These are phyloP conservation scores for Ceratopteris richardii DNA, from an alignment of 75 land plant genomes.

Conservation along the genomic window DNA sequence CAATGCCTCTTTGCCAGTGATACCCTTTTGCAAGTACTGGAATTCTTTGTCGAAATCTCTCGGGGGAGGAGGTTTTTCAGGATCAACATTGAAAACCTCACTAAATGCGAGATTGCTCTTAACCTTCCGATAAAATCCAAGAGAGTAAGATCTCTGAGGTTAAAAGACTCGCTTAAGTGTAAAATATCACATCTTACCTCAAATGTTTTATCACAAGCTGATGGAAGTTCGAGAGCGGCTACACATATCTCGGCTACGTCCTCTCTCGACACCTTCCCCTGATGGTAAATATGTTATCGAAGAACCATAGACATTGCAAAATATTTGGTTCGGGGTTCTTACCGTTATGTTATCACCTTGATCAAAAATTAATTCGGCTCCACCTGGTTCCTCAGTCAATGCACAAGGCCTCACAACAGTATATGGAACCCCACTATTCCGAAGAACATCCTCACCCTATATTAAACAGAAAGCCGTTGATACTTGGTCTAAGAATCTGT, in stretches of 20 bases:
- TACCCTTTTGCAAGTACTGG: slow-evolving; percentile 57
- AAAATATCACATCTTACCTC: slow-evolving; percentile 43
- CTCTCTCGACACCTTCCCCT: slow-evolving; percentile 98
- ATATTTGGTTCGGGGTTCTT: neutral
- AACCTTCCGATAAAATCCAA: slow-evolving; percentile 41
- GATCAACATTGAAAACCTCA: slow-evolving; percentile 77
- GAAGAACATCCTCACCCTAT: slow-evolving; percentile 85
- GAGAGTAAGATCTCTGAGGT: no score
- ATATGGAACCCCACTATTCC: slow-evolving; percentile 93
- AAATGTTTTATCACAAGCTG: slow-evolving; percentile 84
- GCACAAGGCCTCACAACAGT: slow-evolving; percentile 96
- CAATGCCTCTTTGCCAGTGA: slow-evolving; percentile 87
- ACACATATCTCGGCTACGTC: slow-evolving; percentile 86
- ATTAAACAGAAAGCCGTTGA: neutral
- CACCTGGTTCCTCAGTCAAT: slow-evolving; percentile 97
- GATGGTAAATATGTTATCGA: slow-evolving; percentile 5
- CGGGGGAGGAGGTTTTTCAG: slow-evolving; percentile 78
- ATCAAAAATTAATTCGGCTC: slow-evolving; percentile 94
- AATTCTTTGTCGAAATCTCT: slow-evolving; percentile 66
- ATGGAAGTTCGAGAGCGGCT: slow-evolving; percentile 80
- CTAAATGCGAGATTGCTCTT: slow-evolving; percentile 89
- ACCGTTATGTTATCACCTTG: slow-evolving; percentile 99
- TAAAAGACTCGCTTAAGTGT: no score
- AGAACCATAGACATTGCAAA: neutral
- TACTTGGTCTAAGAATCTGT: no score